phyloP scores from a whole-genome alignment of 352 stramenopile genomes.

The Phytophthora megakarya region DNA sequence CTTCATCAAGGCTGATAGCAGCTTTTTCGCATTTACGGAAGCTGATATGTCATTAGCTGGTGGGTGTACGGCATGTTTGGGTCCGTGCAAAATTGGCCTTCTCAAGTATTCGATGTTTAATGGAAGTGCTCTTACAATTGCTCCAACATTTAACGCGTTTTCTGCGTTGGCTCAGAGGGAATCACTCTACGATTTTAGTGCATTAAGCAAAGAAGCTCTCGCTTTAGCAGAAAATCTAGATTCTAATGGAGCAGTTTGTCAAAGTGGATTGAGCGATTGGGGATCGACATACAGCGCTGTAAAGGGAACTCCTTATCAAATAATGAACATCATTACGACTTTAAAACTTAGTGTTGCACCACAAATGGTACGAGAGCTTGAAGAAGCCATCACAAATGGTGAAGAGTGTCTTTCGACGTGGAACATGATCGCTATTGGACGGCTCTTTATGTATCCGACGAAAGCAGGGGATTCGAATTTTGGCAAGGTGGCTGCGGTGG shows the following conservation, averaged over 20 bases:
- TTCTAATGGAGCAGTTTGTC: constrained; percentile 4
- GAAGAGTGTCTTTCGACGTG: neutral
- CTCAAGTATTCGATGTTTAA: constrained; percentile 17
- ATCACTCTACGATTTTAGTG: constrained; percentile 17
- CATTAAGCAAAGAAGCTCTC: constrained; percentile 3
- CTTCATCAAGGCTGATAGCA: constrained; percentile 19
- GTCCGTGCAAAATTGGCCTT: constrained; percentile 17
- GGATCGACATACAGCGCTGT: neutral
- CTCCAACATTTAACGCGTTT: constrained; percentile 7
- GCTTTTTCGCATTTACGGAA: constrained; percentile 23
- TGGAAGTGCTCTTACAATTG: neutral
- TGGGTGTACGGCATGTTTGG: constrained; percentile 13
- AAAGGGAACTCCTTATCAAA: neutral
- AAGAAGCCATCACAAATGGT: neutral
- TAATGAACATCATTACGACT: neutral
- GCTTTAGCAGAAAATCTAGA: constrained; percentile 2
- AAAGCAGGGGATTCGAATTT: neutral
- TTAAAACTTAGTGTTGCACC: neutral
- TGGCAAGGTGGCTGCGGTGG: neutral
- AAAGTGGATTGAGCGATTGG: neutral
- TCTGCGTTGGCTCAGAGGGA: neutral
- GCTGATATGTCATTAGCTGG: constrained; percentile 21
- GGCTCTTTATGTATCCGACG: neutral
- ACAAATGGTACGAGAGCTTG: neutral
- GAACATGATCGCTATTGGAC: neutral